Base-by-base conservation (phyloP, 192 early-diverging fungal genomes). In the Geranomyces variabilis region DNA sequence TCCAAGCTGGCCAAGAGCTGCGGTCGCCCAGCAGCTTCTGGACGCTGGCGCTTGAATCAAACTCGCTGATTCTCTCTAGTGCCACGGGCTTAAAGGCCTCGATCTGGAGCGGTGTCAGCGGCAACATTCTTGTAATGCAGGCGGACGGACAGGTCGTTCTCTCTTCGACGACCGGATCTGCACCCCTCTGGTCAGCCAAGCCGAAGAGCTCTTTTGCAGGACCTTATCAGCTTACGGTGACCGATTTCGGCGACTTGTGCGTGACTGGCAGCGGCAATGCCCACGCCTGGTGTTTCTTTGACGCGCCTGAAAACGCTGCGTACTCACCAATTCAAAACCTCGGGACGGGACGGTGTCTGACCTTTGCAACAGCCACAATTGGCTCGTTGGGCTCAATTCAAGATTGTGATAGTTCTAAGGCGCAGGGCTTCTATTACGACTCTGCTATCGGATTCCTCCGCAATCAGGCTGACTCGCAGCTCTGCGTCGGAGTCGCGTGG, bases 381-480 rank as follows among this genome's bases (percentile, higher is more conserved):
- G 51, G 51, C 15, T 55, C 51, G 19, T 14, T 28, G 4, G 51
- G 51, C 15, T 6, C 19, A 6, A n/a, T 55, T 14, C 26, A 28
- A 28, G 51, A 55, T 14, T 55, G 51, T 28, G 26, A 55, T 14
- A 28, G 51, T 15, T 24, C 21, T 28, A 28, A n/a, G 21, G 51
- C 51, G 21, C 51, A 55, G 51, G 21, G 26, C 21, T 55, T 55
- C 15, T 55, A 28, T n/a, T 28, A 24, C 51, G 51, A 55, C 15
- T 55, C 51, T 7, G 51, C 51, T 28, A 55, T 28, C 51, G 51
- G 51, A 55, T 55, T 55, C 51, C 51, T 55, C 26, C 51, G 51
- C 51, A 55, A 24, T n/a, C 19, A 55, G 51, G 51, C 51, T n/a
- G 51, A 55, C 51, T 24, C 51, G 21, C 51, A 55, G 51, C 51